Base-by-base conservation (phyloP, 805 yeast species). In the Wickerhamiella galacta region DNA sequence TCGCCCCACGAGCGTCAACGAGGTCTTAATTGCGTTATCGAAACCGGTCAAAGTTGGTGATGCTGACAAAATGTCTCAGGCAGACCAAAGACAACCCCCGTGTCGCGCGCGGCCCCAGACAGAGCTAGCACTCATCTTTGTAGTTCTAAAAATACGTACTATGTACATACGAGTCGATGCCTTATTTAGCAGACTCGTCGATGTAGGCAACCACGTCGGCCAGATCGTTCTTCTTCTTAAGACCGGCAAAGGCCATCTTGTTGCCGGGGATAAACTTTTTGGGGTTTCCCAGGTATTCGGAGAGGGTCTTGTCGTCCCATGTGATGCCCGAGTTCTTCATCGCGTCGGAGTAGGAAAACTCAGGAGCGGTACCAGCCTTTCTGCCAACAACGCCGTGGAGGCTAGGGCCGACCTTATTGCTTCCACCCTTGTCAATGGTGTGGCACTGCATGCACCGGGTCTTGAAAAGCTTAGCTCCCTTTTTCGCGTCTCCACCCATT, bases 201-300 rank as follows among this genome's bases (percentile, higher is more conserved):
- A 87, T 70, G 78, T 82, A 87, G 52, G 96, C 72, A 55, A 87
- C 65, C 61, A 90, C 68, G 62, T 90, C 96, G 68, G 81, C 80
- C 76, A 96, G 82, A 72, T 90, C 98, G 77, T 83, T 87, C 46
- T 83, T 76, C 74, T 90, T 90, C 85, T 90, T 90, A 65, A 90
- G 74, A 69, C 98, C 98, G 68, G 95, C 98, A 54, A 87, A 90
- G 46, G 98, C 96, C 98, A 90, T 90, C 79, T 90, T 90, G 70
- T 96, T 90, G 64, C 98, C 98, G 60, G 98, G 98, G 51, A 90
- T 83, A 72, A 83, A 90, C 70, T 90, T 90, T 92, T 90, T 90
- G 68, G 98, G 98, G 80, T 90, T 90, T 66, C 79, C 93, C 64
- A 90, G 74, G 77, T 90, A 90, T 62, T 80, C 93, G 51, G 77